Percentiles rank a stretch among this genome's conserved stretches.
phyloP scores from a whole-genome alignment of 1,284 basidiomycete species.

The Leccinum subatratum region DNA sequence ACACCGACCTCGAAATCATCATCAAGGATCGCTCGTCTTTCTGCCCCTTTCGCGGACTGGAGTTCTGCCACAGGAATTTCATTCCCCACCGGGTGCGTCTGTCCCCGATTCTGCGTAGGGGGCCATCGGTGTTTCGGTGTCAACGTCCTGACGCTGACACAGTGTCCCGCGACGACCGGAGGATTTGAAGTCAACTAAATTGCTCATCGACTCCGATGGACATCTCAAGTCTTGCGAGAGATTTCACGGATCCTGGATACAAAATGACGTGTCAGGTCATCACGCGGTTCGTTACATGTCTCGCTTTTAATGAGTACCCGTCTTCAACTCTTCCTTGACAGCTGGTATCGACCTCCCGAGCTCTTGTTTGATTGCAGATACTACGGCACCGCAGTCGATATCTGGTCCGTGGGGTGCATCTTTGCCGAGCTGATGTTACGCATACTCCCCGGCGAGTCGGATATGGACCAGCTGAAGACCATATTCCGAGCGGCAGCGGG shows the following conservation, averaged over 20 bases:
- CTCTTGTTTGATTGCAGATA: conserved; percentile 84
- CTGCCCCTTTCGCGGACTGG: conserved; percentile 86
- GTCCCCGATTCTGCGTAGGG: conserved; percentile 25
- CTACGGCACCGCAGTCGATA: conserved; percentile 85
- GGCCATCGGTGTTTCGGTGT: conserved; percentile 6
- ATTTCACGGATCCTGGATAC: conserved; percentile 87
- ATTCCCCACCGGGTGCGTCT: conserved; percentile 81
- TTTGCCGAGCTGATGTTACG: conserved; percentile 94
- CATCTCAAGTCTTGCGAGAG: conserved; percentile 95
- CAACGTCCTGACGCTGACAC: conserved; percentile 10
- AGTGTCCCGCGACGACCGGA: conserved; percentile 32
- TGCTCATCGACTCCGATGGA: conserved; percentile 88
- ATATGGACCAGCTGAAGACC: conserved; percentile 94
- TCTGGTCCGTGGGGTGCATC: conserved; percentile 95
- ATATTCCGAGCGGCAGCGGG: conserved; percentile 95
- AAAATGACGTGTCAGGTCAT: conserved; percentile 99
- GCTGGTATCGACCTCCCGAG: conserved; percentile 98
- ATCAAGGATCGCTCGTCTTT: conserved; percentile 94
- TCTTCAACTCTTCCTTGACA: conserved; percentile 32
- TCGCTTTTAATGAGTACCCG: neutral
- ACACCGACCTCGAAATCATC: conserved; percentile 96
- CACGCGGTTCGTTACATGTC: conserved; percentile 60
- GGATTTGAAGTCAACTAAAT: conserved; percentile 99
- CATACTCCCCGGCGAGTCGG: conserved; percentile 90
- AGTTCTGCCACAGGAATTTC: conserved; percentile 95